phyloP scores from a whole-genome alignment of 805 yeast genomes.

The Yamadazyma paraphyllophila region DNA sequence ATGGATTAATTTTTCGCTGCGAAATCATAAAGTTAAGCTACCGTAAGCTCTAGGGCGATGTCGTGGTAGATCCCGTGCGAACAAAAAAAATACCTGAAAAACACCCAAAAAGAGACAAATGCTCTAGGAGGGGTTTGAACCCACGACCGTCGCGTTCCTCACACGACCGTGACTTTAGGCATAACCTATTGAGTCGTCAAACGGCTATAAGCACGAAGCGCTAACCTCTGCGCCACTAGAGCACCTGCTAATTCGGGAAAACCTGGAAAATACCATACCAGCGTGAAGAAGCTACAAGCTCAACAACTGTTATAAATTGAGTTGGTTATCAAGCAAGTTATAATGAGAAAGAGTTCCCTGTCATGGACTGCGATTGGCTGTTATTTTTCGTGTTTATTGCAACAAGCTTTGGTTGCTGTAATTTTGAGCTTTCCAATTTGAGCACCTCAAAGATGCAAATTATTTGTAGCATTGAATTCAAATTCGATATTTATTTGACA shows the following conservation, averaged over 20 bases:
- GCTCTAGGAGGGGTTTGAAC: slow-evolving; percentile 56
- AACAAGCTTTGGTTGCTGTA: no score
- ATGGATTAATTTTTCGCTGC: slow-evolving; percentile 1
- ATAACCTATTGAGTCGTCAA: slow-evolving; percentile 42
- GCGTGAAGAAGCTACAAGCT: no score
- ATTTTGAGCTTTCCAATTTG: no score
- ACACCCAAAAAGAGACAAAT: slow-evolving; percentile 23
- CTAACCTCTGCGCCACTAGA: slow-evolving; percentile 55
- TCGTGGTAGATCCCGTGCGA: not conserved
- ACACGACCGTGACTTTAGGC: slow-evolving; percentile 51
- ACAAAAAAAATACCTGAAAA: slow-evolving; percentile 26
- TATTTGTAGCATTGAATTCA: no score
- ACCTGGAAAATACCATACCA: not conserved
- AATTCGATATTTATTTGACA: no score
- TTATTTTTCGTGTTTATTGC: no score
- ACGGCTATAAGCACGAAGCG: slow-evolving; percentile 55
- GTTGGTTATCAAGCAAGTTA: no score
- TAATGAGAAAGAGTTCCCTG: no score
- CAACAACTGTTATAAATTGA: not conserved
- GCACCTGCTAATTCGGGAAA: slow-evolving; percentile 19
- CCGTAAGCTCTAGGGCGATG: not conserved
- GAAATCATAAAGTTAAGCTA: not conserved
- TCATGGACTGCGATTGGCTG: no score
- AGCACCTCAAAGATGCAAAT: no score
- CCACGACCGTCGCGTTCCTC: slow-evolving; percentile 58